A percentile compares a stretch with the other conserved stretches of the same genome.
phyloP scores from a whole-genome alignment of 352 stramenopile genomes.

The Paralagenidium karlingii region DNA sequence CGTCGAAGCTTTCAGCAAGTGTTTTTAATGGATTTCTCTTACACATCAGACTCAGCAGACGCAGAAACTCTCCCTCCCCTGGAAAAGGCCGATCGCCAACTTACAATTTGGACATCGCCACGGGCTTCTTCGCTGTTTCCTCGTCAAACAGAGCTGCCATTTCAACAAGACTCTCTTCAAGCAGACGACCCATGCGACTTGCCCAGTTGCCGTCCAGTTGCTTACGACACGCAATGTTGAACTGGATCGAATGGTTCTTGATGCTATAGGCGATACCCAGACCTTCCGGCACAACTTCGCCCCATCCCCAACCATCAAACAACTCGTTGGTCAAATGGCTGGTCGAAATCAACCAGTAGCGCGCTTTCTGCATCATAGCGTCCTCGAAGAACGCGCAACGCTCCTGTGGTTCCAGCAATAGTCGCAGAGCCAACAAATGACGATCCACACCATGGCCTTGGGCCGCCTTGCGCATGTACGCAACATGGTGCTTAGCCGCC shows the following conservation, averaged over 20 bases:
- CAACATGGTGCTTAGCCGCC: conserved; percentile 32
- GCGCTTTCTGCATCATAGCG: conserved; percentile 39
- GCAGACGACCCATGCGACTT: conserved; percentile 48
- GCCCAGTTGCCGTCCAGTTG: conserved; percentile 19
- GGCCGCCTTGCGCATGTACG: conserved; percentile 58
- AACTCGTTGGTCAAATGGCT: conserved; percentile 71
- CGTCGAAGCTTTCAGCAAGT: too few relatives aligned
- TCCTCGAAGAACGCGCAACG: conserved; percentile 52
- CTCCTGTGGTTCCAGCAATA: conserved; percentile 35
- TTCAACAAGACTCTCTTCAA: conserved; percentile 64
- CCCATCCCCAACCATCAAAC: conserved; percentile 78
- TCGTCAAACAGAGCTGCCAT: conserved; percentile 57
- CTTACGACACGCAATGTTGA: conserved; percentile 70
- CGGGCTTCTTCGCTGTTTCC: too few relatives aligned
- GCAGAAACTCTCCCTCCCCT: too few relatives aligned
- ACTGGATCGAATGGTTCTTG: conserved; percentile 66
- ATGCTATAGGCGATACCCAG: conserved; percentile 75
- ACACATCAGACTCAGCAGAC: too few relatives aligned
- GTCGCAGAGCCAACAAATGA: conserved; percentile 87
- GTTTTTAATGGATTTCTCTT: too few relatives aligned
- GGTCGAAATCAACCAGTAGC: conserved; percentile 72
- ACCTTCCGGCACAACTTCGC: conserved; percentile 65
- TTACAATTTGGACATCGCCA: too few relatives aligned
- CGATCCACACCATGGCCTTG: conserved; percentile 85
- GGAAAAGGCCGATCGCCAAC: too few relatives aligned